Base-by-base conservation (phyloP, 192 early-diverging fungal species). In the Anaeromyces robustus region DNA sequence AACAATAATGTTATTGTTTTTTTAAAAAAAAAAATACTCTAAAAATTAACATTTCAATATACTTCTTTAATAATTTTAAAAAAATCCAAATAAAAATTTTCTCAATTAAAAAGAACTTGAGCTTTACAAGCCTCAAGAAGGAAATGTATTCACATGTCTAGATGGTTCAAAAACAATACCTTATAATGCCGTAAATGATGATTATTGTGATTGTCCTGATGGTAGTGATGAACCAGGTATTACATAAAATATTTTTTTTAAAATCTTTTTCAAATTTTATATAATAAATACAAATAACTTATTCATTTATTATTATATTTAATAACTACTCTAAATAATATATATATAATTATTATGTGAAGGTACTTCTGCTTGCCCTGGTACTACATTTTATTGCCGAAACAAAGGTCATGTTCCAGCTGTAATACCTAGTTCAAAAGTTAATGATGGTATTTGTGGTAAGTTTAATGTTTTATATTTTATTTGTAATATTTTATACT, bases 161-260 rank as follows among this genome's bases (percentile, higher is more conserved):
- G 95, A 96, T 82, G 90, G 90, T 12, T 91, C 91, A 12, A 86
- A 87, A 30, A 83, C 43, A 29, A 94, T 98, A 30, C 89, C 91
- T 2, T 92, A 89, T 80, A 83, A 85, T 2, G 88, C 90, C 3
- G 90, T 99, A 59, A 99, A 99, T 80, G 96, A 99, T 85, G 95
- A 99, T 85, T 99, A 96, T 82, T 99, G 97, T 88, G 96, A 99
- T 86, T 99, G 97, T 82, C 30, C 87, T 59, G 97, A 99, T 85
- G 96, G 96, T 4, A 93, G 92, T 19, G 97, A 99, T 84, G 97
- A 99, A 83, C 95, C 96, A 29, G 97, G 94, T 93, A 84, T 34
- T 34, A 34, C 12, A 34, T 7, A 34, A 34, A 7, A 34, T 34
- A 12, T n/a, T n/a, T n/a, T n/a, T n/a, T n/a, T n/a, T n/a, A n/a